A percentile compares a stretch with the other conserved stretches of the same genome.
Evolutionary conservation across 495 filamentous ascomycete genomes (phyloP).

Genomic region (Penicillium canariense): DNA sequence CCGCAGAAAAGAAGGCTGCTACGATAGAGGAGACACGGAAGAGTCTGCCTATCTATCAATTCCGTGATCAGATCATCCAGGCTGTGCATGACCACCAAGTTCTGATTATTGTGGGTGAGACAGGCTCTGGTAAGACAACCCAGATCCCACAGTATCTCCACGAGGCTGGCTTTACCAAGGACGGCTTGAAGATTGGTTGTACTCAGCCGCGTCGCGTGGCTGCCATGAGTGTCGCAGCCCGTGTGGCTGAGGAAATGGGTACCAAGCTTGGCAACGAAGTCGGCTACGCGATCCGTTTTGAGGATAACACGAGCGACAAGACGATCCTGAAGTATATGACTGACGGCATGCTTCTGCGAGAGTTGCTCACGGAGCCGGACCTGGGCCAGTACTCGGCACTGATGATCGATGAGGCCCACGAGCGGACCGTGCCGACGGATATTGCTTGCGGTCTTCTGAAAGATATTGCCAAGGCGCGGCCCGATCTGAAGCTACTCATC

Average conservation of each 20-base stretch:
- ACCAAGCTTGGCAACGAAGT: slow-evolving; percentile 89
- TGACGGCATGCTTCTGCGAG: slow-evolving; percentile 92
- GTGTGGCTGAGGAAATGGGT: slow-evolving; percentile 93
- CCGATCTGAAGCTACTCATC: slow-evolving; percentile 88
- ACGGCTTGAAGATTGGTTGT: slow-evolving; percentile 55
- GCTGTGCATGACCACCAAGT: slow-evolving; percentile 77
- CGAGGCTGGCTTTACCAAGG: slow-evolving; percentile 81
- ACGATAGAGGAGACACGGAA: slow-evolving; percentile 91
- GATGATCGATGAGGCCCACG: slow-evolving; percentile 98
- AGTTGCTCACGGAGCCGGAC: slow-evolving; percentile 87
- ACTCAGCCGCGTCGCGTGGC: slow-evolving; percentile 92
- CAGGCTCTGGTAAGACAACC: slow-evolving; percentile 85
- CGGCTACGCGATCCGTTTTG: slow-evolving; percentile 94
- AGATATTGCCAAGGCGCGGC: slow-evolving; percentile 81
- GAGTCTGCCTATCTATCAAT: slow-evolving; percentile 85
- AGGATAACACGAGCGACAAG: slow-evolving; percentile 90
- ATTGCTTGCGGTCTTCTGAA: slow-evolving; percentile 89
- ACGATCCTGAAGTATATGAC: slow-evolving; percentile 97
- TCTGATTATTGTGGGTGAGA: slow-evolving; percentile 83
- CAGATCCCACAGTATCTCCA: slow-evolving; percentile 88
- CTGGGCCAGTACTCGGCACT: slow-evolving; percentile 80
- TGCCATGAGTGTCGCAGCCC: slow-evolving; percentile 91
- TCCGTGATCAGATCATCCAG: slow-evolving; percentile 71
- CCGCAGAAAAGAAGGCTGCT: slow-evolving; percentile 78
- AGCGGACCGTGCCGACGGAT: slow-evolving; percentile 87